Conservation (phyloP, 2,329 filamentous ascomycete species). For the Lasiodiplodia citricola region DNA sequence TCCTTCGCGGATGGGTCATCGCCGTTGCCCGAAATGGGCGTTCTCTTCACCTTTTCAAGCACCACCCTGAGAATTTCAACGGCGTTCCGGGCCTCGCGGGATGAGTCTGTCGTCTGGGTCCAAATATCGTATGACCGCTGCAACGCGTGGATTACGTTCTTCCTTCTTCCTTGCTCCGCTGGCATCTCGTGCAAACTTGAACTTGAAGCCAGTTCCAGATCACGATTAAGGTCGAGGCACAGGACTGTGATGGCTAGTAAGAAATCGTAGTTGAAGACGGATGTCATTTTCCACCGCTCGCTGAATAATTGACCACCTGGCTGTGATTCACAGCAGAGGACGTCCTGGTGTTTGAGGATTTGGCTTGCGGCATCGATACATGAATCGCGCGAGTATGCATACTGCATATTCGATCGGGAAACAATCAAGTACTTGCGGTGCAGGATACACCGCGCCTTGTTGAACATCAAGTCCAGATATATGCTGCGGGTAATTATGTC, state of each 20-base stretch:
- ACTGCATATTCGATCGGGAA: slow-evolving; percentile 44
- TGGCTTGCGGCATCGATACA: slow-evolving; percentile 54
- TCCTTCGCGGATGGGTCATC: background rate
- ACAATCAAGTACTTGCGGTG: slow-evolving; percentile 44
- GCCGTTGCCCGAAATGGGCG: background rate
- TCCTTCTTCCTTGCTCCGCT: background rate
- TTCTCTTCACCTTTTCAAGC: background rate
- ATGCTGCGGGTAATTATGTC: slow-evolving; percentile 35
- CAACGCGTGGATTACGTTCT: background rate
- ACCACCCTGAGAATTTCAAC: background rate
- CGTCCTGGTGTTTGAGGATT: slow-evolving; percentile 51
- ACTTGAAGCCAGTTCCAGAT: background rate
- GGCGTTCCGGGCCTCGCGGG: background rate
- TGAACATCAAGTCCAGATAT: slow-evolving; percentile 39
- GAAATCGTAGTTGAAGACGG: slow-evolving; percentile 53
- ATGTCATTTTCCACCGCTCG: slow-evolving; percentile 52
- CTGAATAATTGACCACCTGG: slow-evolving; percentile 48
- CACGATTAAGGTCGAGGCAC: slow-evolving; percentile 48
- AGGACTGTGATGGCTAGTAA: slow-evolving; percentile 56
- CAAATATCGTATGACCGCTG: background rate
- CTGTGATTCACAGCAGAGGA: slow-evolving; percentile 49
- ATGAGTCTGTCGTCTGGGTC: background rate
- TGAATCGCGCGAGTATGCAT: slow-evolving; percentile 47
- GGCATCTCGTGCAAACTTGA: background rate
- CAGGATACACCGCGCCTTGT: slow-evolving; percentile 42